Percentiles rank a stretch among this genome's conserved stretches.
phyloP scores from a whole-genome alignment of 345 rosid genomes.

The Eucalyptus tenuipes region DNA sequence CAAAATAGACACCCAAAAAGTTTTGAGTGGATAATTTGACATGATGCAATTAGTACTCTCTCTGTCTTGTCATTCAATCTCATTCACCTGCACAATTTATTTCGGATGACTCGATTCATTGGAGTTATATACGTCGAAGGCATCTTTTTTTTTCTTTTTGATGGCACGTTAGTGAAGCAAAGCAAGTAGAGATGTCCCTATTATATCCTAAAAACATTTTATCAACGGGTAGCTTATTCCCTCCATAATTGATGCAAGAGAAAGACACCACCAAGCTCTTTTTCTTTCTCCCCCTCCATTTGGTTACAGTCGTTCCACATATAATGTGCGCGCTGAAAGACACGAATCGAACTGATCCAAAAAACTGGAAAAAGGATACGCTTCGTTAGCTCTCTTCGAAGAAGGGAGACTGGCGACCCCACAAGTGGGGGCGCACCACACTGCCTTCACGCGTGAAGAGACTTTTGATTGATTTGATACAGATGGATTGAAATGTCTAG shows the following conservation, averaged over 20 bases:
- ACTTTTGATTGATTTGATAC: neutral
- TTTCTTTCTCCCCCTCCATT: neutral
- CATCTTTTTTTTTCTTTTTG: neutral
- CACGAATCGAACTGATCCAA: neutral
- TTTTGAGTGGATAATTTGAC: neutral
- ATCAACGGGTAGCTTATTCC: neutral
- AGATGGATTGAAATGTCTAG: neutral
- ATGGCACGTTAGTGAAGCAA: neutral
- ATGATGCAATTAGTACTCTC: neutral
- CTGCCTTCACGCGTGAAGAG: neutral
- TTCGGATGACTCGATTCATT: neutral
- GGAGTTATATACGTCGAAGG: neutral
- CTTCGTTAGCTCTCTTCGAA: neutral
- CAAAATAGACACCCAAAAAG: neutral
- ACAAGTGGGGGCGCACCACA: neutral
- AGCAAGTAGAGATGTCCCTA: neutral
- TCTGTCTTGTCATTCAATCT: constrained; percentile 2
- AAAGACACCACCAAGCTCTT: neutral
- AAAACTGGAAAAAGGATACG: neutral
- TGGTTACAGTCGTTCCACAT: neutral
- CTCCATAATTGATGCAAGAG: neutral
- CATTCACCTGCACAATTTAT: neutral
- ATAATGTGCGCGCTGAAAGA: neutral
- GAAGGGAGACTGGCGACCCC: neutral
- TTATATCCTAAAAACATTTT: neutral